Base-by-base conservation (phyloP, 371 early-diverging fungal genomes). In the Lichtheimia ramosa region DNA sequence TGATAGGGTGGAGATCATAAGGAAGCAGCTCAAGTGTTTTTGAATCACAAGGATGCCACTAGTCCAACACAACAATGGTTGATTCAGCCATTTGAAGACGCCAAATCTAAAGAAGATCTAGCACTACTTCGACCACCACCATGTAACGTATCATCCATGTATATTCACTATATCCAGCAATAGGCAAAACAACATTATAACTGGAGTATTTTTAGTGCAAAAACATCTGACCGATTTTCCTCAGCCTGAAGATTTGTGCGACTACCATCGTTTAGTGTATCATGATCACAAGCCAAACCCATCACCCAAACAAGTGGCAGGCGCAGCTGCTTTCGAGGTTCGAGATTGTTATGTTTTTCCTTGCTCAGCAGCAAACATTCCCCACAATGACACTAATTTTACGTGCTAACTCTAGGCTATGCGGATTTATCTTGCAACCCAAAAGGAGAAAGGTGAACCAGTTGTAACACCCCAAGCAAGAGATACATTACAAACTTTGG, bases 271-370 rank as follows among this genome's bases (percentile, higher is more conserved):
- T 39, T 39, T 63, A 51, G 70, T 79, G 18, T 79, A 74, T 49
- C 55, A 64, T 16, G 67, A 73, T 23, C 54, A 62, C 12, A 66
- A 57, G 23, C 56, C 60, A 1, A 63, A 70, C 43, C 51, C 67
- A 8, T 66, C 77, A 0, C 53, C 59, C 6, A 73, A 74, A 41
- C 57, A 80, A 48, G 53, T 83, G 15, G 86, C 84, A 20, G 89
- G 85, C 39, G 87, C 86, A 41, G 83, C 83, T 54, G 85, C 84
- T 15, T 88, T 81, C 61, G 77, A 82, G 65, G 77, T 72, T 62
- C 54, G 39, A 20, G n/a, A 34, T 8, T 34, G 3, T 27, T n/a
- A n/a, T 27, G 3, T 27, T 27, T 27, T 1, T 27, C 7, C 6
- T 34, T 34, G 34, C 34, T 34, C n/a, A 15, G 25, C 13, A 48